Evolutionary conservation across 306 rosid species (phyloP).

Genomic region (Oxytropis ochrocephala): DNA sequence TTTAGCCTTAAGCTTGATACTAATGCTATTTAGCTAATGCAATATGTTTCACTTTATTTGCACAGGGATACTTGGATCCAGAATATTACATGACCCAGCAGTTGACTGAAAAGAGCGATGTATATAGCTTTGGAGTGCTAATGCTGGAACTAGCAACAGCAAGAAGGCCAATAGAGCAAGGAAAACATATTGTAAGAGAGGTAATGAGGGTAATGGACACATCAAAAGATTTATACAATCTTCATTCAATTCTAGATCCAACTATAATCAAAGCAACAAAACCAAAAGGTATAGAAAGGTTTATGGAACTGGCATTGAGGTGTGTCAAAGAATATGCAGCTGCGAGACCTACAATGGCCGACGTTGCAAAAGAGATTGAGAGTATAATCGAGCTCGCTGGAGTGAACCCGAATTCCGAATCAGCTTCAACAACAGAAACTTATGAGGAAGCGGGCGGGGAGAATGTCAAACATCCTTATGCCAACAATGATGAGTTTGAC

Average conservation of each 20-base stretch:
- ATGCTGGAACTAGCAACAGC: constrained; percentile 70
- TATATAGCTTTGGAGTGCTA: constrained; percentile 69
- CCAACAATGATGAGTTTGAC: constrained; percentile 16
- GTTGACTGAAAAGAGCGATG: constrained; percentile 73
- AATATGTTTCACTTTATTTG: not conserved
- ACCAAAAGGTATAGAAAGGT: constrained; percentile 46
- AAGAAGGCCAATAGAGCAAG: constrained; percentile 60
- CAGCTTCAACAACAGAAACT: constrained; percentile 42
- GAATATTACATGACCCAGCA: constrained; percentile 52
- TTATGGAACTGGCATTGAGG: constrained; percentile 52
- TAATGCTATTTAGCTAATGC: not conserved
- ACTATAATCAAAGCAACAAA: constrained; percentile 26
- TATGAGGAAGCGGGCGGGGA: constrained; percentile 19
- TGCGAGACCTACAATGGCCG: constrained; percentile 66
- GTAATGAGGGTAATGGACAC: constrained; percentile 45
- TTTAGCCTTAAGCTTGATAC: not conserved
- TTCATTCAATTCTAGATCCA: constrained; percentile 49
- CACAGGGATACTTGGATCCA: constrained; percentile 69
- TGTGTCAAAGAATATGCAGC: constrained; percentile 53
- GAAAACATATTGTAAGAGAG: constrained; percentile 64
- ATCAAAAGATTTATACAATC: constrained; percentile 43
- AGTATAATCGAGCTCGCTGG: constrained; percentile 44
- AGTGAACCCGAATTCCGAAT: constrained; percentile 41
- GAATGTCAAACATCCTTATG: constrained; percentile 29
- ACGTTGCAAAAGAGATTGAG: constrained; percentile 69